A percentile compares a stretch with the other conserved stretches of the same genome.
phyloP scores from a whole-genome alignment of 2,329 filamentous ascomycete species.

The Graphiopsis chlorocephala region DNA sequence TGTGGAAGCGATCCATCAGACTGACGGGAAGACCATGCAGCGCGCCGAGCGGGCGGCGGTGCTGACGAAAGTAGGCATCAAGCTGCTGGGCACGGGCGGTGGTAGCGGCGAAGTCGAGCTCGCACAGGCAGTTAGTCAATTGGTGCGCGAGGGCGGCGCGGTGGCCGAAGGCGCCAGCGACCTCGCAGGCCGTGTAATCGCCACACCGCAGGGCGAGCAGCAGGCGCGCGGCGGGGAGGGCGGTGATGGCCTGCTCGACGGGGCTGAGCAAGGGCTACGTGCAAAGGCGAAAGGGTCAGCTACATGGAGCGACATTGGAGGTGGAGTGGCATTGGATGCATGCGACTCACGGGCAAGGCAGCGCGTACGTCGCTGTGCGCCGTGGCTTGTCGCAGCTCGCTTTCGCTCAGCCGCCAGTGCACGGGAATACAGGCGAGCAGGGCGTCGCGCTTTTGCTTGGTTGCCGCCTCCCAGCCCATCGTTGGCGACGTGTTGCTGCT shows the following conservation, averaged over 20 bases:
- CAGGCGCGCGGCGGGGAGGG: constrained; percentile 4
- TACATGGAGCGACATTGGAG: not conserved
- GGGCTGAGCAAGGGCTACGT: constrained; percentile 3
- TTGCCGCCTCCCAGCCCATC: not conserved
- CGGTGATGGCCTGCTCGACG: constrained; percentile 11
- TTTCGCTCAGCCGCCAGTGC: constrained; percentile 2
- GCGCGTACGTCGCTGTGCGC: constrained; percentile 2
- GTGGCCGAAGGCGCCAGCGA: constrained; percentile 15
- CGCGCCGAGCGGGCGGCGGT: constrained; percentile 14
- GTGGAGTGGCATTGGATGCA: not conserved
- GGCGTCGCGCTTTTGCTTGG: constrained; percentile 2
- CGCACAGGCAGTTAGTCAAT: constrained; percentile 16
- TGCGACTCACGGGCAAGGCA: not conserved
- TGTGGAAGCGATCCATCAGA: constrained; percentile 20
- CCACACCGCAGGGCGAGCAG: constrained; percentile 11
- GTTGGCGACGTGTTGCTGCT: not conserved
- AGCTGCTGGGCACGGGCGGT: constrained; percentile 12
- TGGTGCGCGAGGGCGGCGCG: constrained; percentile 17
- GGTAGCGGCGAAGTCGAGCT: constrained; percentile 15
- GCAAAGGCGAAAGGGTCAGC: not conserved
- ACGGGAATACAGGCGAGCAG: constrained; percentile 1
- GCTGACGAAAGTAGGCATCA: constrained; percentile 16
- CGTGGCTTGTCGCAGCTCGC: constrained; percentile 2
- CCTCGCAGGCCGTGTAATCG: constrained; percentile 17
- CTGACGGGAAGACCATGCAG: constrained; percentile 22